Evolutionary conservation across 2,329 filamentous ascomycete genomes (phyloP).

Genomic region (Macrophomina tecta): DNA sequence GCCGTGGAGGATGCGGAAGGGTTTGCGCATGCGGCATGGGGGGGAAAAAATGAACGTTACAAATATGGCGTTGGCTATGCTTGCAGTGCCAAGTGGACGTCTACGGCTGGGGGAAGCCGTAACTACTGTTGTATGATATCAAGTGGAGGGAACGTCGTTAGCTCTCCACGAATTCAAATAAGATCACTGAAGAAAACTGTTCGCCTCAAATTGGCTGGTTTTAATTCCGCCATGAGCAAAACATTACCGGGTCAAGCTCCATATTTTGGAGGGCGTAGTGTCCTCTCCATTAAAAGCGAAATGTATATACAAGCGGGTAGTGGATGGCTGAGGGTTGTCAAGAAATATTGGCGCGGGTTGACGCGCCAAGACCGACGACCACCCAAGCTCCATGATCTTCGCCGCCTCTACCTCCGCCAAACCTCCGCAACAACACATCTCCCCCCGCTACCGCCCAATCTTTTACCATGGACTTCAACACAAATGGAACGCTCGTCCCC

Average conservation of each 20-base stretch:
- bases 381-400: slow-evolving; percentile 18
- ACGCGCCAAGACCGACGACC: slow-evolving; percentile 21
- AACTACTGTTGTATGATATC: slow-evolving; percentile 7
- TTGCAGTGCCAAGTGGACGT: neutral
- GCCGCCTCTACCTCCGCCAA: slow-evolving; percentile 13
- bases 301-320: neutral
- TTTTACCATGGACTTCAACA: slow-evolving; percentile 8
- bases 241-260: too few species aligned
- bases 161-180: slow-evolving; percentile 6
- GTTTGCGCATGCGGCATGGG: neutral
- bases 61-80: slow-evolving; percentile 14
- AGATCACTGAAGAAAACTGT: neutral
- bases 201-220: too few species aligned
- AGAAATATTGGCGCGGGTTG: slow-evolving; percentile 1
- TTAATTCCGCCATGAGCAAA: neutral
- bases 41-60: slow-evolving; percentile 6
- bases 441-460: neutral
- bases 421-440: slow-evolving; percentile 14
- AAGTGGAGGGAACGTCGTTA: slow-evolving; percentile 4
- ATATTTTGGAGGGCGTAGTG: too few species aligned
- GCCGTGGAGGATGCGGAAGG: neutral
- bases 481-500: slow-evolving; percentile 16
- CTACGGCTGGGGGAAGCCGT: neutral
- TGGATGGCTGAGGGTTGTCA: neutral
- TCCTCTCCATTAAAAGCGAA: too few species aligned